Conservation (phyloP, 441 rosid species). For the Flueggea neowawraea region DNA sequence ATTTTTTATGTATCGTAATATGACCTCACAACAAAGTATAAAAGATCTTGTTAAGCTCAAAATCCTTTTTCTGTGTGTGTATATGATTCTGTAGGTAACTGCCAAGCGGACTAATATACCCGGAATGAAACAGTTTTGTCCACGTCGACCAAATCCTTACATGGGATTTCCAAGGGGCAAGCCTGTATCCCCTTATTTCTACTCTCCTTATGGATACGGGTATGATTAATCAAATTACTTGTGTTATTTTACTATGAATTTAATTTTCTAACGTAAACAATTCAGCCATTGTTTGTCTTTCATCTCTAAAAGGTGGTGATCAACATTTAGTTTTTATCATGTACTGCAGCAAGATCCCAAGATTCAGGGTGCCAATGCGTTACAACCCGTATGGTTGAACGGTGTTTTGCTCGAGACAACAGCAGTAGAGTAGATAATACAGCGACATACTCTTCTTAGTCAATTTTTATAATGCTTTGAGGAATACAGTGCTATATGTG, state of each 20-base stretch:
- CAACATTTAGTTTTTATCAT: too few relatives aligned
- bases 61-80: too few relatives aligned
- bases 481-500: too few relatives aligned
- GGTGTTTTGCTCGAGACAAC: not conserved
- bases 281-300: too few relatives aligned
- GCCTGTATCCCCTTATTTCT: constrained; percentile 39
- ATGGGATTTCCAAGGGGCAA: constrained; percentile 35
- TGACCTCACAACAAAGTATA: too few relatives aligned
- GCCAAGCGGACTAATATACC: constrained; percentile 63
- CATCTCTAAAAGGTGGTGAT: too few relatives aligned
- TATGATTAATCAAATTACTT: constrained; percentile 15
- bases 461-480: too few relatives aligned
- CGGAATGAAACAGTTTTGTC: constrained; percentile 67
- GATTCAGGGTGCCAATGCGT: constrained; percentile 56
- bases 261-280: too few relatives aligned
- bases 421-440: not conserved
- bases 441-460: too few relatives aligned
- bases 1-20: not conserved
- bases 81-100: constrained; percentile 33
- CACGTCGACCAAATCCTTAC: constrained; percentile 44
- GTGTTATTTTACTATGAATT: too few relatives aligned
- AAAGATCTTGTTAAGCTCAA: too few relatives aligned
- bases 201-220: constrained; percentile 63
- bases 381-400: constrained; percentile 56
- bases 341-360: constrained; percentile 53